Evolutionary conservation across 2,329 filamentous ascomycete genomes (phyloP).

Genomic region (Xylariaceae sp.): DNA sequence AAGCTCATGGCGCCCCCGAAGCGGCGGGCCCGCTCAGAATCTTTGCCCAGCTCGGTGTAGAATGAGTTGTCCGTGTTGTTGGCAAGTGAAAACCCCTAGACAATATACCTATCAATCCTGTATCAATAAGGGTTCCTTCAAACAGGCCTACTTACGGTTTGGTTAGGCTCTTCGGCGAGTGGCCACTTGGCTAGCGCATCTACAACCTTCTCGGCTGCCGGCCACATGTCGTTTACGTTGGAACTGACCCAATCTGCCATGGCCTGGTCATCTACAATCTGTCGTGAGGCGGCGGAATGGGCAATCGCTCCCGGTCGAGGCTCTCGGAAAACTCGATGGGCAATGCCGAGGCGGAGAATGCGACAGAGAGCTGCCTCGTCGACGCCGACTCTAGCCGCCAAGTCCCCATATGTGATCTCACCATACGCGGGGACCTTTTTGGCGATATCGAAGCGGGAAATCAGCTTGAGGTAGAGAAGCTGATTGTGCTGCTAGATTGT

Average conservation of each 20-base stretch:
- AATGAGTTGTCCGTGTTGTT: slow-evolving; percentile 18
- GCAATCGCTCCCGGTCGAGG: slow-evolving; percentile 45
- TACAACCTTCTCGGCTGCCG: slow-evolving; percentile 39
- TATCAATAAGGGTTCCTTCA: background rate
- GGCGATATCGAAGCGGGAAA: slow-evolving; percentile 42
- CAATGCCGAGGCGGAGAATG: slow-evolving; percentile 43
- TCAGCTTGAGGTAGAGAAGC: slow-evolving; percentile 36
- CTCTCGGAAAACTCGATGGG: slow-evolving; percentile 48
- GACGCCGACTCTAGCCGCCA: slow-evolving; percentile 36
- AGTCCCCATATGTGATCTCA: slow-evolving; percentile 34
- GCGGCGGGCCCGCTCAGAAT: slow-evolving; percentile 19
- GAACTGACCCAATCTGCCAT: slow-evolving; percentile 43
- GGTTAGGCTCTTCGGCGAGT: slow-evolving; percentile 41
- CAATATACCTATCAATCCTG: background rate
- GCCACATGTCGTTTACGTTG: slow-evolving; percentile 41
- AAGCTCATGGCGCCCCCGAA: slow-evolving; percentile 20
- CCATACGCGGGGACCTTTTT: slow-evolving; percentile 35
- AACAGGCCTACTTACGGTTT: slow-evolving; percentile 39
- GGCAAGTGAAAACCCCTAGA: slow-evolving; percentile 1
- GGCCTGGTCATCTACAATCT: slow-evolving; percentile 39
- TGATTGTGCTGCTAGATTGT: slow-evolving; percentile 21
- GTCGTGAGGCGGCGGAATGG: slow-evolving; percentile 44
- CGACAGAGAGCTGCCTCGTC: slow-evolving; percentile 35
- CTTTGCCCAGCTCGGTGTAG: slow-evolving; percentile 6
- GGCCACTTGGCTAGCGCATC: slow-evolving; percentile 46